Evolutionary conservation across 164 flowering plant genomes (phyloP).

Genomic region (Santalum album): DNA sequence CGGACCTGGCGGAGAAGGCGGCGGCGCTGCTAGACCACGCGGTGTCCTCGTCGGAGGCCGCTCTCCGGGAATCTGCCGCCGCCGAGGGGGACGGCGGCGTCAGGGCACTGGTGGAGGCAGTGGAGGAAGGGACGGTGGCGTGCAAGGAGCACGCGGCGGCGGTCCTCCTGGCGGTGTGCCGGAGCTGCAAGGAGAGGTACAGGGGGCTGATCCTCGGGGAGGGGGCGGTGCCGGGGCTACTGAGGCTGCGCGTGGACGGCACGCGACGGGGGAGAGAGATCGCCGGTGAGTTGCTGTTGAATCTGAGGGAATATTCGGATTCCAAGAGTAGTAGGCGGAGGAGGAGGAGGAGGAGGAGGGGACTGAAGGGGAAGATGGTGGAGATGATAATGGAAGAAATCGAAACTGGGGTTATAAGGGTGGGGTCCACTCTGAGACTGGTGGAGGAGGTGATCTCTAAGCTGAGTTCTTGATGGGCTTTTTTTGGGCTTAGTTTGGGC

Average conservation of each 20-base stretch:
- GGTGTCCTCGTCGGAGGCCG: slow-evolving; percentile 26
- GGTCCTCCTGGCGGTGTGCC: slow-evolving; percentile 30
- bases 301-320: slow-evolving; percentile 34
- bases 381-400: slow-evolving; percentile 45
- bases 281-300: slow-evolving; percentile 31
- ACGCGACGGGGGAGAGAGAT: slow-evolving; percentile 32
- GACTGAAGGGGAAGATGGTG: slow-evolving; percentile 15
- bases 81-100: slow-evolving; percentile 24
- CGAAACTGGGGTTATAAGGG: slow-evolving; percentile 29
- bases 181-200: slow-evolving; percentile 37
- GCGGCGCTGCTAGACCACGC: slow-evolving; percentile 31
- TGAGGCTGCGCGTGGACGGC: slow-evolving; percentile 55
- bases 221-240: slow-evolving; percentile 57
- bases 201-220: slow-evolving; percentile 43
- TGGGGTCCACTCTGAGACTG: slow-evolving; percentile 24
- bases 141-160: slow-evolving; percentile 54
- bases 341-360: slow-evolving; percentile 2
- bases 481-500: too few species aligned
- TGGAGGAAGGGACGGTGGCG: slow-evolving; percentile 51
- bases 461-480: slow-evolving; percentile 17
- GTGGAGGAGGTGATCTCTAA: slow-evolving; percentile 56
- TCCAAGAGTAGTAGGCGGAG: slow-evolving; percentile 4
- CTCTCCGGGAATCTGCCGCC: slow-evolving; percentile 16
- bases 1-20: slow-evolving; percentile 38
- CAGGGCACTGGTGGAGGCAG: slow-evolving; percentile 37